These are phyloP conservation scores for Periconia sp. DNA, from an alignment of 2,329 filamentous ascomycete species.

Conservation along the genomic window DNA sequence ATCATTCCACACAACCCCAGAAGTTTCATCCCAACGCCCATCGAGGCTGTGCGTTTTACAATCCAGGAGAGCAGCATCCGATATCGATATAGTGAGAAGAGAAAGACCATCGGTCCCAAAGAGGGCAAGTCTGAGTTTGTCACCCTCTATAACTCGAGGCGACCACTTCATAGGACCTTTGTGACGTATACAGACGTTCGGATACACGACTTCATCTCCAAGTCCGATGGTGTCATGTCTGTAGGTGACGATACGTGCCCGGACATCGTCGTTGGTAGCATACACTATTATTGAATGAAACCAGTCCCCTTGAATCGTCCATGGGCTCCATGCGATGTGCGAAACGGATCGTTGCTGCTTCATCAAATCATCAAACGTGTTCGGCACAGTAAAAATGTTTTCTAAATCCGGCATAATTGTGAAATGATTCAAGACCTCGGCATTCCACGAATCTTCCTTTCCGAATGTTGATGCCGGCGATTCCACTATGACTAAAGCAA, in stretches of 20 bases:
- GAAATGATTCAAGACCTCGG: constrained; percentile 29
- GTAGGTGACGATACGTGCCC: constrained; percentile 24
- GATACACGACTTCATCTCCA: constrained; percentile 26
- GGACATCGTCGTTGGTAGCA: constrained; percentile 36
- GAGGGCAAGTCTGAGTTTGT: constrained; percentile 28
- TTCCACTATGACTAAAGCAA: constrained; percentile 40
- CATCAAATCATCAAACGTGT: constrained; percentile 29
- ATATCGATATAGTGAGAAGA: constrained; percentile 24
- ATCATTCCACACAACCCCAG: constrained; percentile 38
- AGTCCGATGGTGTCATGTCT: constrained; percentile 16
- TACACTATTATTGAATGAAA: constrained; percentile 39
- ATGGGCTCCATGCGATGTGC: constrained; percentile 46
- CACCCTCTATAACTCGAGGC: constrained; percentile 13
- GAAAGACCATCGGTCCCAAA: constrained; percentile 34
- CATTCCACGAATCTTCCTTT: constrained; percentile 26
- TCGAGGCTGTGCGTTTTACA: constrained; percentile 38
- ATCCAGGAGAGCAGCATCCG: constrained; percentile 24
- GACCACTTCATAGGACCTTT: constrained; percentile 35
- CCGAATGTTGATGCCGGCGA: constrained; percentile 42
- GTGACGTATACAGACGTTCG: constrained; percentile 21
- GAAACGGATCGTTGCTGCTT: constrained; percentile 34
- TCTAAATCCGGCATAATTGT: constrained; percentile 16
- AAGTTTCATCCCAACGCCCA: constrained; percentile 46
- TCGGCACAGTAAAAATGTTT: constrained; percentile 13
- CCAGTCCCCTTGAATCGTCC: constrained; percentile 21